Evolutionary conservation across 2,329 filamentous ascomycete genomes (phyloP).

Genomic region (Fusarium gaditjirri): DNA sequence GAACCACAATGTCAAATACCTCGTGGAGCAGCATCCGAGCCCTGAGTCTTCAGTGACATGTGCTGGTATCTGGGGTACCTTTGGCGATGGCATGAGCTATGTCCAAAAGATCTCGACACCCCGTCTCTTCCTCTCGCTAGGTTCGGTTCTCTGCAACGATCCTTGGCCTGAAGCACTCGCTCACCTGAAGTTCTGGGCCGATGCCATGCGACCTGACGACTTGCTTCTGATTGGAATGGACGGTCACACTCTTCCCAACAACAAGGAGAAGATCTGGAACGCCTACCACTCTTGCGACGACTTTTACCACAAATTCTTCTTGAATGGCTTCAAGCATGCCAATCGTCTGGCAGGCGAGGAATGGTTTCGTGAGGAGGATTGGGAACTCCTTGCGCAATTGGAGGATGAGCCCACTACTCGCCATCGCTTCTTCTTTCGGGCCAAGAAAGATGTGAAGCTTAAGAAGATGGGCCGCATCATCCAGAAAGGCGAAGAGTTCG

Average conservation of each 20-base stretch:
- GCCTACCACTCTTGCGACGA: slow-evolving; percentile 53
- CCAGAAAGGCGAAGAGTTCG: slow-evolving; percentile 49
- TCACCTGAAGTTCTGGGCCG: slow-evolving; percentile 52
- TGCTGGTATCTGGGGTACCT: slow-evolving; percentile 55
- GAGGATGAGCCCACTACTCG: slow-evolving; percentile 51
- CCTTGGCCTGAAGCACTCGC: slow-evolving; percentile 50
- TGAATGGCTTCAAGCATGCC: slow-evolving; percentile 53
- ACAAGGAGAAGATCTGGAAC: slow-evolving; percentile 53
- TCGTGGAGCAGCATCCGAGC: slow-evolving; percentile 45
- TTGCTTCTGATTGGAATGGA: slow-evolving; percentile 56
- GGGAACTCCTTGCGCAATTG: slow-evolving; percentile 52
- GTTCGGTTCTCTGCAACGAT: slow-evolving; percentile 57
- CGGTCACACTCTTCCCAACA: slow-evolving; percentile 48
- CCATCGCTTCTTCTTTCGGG: slow-evolving; percentile 54
- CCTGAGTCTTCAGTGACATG: slow-evolving; percentile 47
- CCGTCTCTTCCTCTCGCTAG: slow-evolving; percentile 54
- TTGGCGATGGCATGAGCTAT: slow-evolving; percentile 50
- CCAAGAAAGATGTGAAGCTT: slow-evolving; percentile 49
- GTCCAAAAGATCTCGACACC: slow-evolving; percentile 46
- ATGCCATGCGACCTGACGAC: slow-evolving; percentile 49
- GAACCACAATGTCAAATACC: slow-evolving; percentile 48
- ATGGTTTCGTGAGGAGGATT: slow-evolving; percentile 52
- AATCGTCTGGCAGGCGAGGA: slow-evolving; percentile 50
- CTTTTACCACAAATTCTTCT: slow-evolving; percentile 52
- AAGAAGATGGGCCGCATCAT: slow-evolving; percentile 42